Evolutionary conservation across 371 early-diverging fungal genomes (phyloP).

Genomic region (Mortierella sp.): DNA sequence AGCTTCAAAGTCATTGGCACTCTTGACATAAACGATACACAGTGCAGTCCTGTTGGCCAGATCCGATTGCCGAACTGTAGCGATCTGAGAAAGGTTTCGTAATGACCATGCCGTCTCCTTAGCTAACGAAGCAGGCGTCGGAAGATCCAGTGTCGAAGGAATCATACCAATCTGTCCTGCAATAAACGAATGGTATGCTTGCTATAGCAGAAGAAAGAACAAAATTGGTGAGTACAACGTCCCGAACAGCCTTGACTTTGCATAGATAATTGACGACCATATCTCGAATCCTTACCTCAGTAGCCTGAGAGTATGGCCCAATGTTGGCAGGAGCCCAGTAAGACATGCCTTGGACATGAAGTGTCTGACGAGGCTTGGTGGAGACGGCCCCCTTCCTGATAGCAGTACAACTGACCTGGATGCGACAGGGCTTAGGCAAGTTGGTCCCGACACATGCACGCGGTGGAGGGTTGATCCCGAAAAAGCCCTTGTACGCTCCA

Average conservation of each 20-base stretch:
- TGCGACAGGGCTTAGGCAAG: slow-evolving; percentile 40
- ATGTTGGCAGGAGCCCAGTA: slow-evolving; percentile 92
- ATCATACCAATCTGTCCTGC: slow-evolving; percentile 86
- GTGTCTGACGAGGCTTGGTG: slow-evolving; percentile 58
- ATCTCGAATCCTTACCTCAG: slow-evolving; percentile 58
- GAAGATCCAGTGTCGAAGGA: slow-evolving; percentile 72
- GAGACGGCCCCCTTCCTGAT: slow-evolving; percentile 23
- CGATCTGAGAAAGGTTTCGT: slow-evolving; percentile 62
- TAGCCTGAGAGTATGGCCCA: slow-evolving; percentile 82
- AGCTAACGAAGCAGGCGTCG: slow-evolving; percentile 51
- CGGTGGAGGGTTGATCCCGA: slow-evolving; percentile 79
- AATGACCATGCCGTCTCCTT: slow-evolving; percentile 61
- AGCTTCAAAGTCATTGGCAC: slow-evolving; percentile 44
- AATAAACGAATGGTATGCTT: slow-evolving; percentile 69
- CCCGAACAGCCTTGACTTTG: no score
- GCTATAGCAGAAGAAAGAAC: slow-evolving; percentile 44
- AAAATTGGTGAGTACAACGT: not conserved
- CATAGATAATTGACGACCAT: no score
- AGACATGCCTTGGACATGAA: slow-evolving; percentile 86
- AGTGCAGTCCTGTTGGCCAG: slow-evolving; percentile 54
- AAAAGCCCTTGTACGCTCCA: slow-evolving; percentile 70
- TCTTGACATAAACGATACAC: slow-evolving; percentile 64
- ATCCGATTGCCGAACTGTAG: slow-evolving; percentile 45
- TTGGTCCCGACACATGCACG: slow-evolving; percentile 70
- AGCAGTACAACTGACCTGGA: slow-evolving; percentile 78